A percentile compares a stretch with the other conserved stretches of the same genome.
Conservation (phyloP, 805 yeast species). For the Sugiyamaella floridensis region DNA sequence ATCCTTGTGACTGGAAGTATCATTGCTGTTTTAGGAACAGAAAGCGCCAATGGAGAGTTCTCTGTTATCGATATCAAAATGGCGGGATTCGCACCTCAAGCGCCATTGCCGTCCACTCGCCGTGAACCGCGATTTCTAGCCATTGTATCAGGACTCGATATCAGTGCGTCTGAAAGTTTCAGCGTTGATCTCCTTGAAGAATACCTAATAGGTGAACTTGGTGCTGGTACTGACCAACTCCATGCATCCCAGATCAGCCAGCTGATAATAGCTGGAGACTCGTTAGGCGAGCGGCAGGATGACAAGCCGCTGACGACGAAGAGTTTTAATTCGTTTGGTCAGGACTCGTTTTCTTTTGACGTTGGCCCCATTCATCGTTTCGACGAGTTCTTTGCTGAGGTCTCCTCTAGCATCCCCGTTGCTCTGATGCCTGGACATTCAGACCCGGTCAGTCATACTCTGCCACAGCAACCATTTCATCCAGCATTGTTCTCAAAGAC, state of each 20-base stretch:
- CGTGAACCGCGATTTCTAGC: constrained; percentile 41
- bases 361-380: constrained; percentile 31
- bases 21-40: constrained; percentile 81
- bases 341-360: constrained; percentile 18
- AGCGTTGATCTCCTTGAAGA: constrained; percentile 54
- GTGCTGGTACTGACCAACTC: constrained; percentile 24
- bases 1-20: constrained; percentile 85
- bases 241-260: constrained; percentile 34
- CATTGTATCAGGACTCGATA: constrained; percentile 66
- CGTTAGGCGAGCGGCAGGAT: constrained; percentile 34
- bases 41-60: constrained; percentile 73
- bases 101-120: constrained; percentile 19
- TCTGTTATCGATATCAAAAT: constrained; percentile 73
- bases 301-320: constrained; percentile 1
- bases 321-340: constrained; percentile 15
- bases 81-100: constrained; percentile 60
- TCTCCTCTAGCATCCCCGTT: constrained; percentile 57
- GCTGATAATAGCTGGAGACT: constrained; percentile 68
- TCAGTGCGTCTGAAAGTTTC: constrained; percentile 41
- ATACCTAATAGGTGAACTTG: constrained; percentile 66
- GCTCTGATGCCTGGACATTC: constrained; percentile 75
- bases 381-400: constrained; percentile 51
- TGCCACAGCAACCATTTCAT: constrained; percentile 92
- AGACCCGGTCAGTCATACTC: constrained; percentile 77
- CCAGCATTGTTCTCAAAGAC: constrained; percentile 54